Evolutionary conservation across 2,329 filamentous ascomycete species (phyloP), one percentile per base, ranked within the genome.

Genomic region (Fusarium miscanthi): DNA sequence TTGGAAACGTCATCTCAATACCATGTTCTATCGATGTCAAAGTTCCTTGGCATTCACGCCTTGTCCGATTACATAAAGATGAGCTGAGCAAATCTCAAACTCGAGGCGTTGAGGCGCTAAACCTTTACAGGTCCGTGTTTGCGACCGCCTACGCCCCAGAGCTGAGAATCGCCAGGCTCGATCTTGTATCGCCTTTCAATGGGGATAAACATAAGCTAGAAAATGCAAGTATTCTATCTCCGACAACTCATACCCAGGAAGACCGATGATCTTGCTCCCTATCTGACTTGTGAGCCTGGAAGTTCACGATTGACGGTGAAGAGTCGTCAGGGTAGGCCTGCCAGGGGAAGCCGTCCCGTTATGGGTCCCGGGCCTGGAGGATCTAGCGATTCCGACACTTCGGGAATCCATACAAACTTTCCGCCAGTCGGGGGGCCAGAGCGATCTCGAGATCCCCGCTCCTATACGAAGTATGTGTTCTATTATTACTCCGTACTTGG

Each of bases 21-120:
- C 49, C 31, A 37, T 56, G 38, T 25, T 43, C 16, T 33, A 7
- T 25, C 41, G n/a, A 48, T 11, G 25, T 35, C 21, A 27, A 25
- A 17, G 19, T 33, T 48, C n/a, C 53, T 57, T 57, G 53, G 53
- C 53, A 57, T 48, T 35, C 35, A 25, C 12, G 42, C 30, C 6
- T 25, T 27, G 40, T 48, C 53, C 31, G 53, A 35, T 57, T 48
- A 57, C 53, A 23, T 33, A 57, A 57, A 25, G 31, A 35, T 57
- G 40, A 57, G 23, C 40, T 57, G 40, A 57, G 30, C 40, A 57
- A 57, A 57, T 45, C 31, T 48, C 53, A 57, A 57, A 57, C 40
- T n/a, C 6, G 10, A 11, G 3, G 40, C 10, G 10, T 57, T 17
- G 17, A 11, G 31, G 23, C 41, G 17, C 41, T 57, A 57, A 46